Percentiles rank a stretch among this genome's conserved stretches.
Evolutionary conservation across 768 basidiomycete genomes (phyloP).

Genomic region (Phaeotremella fagi): DNA sequence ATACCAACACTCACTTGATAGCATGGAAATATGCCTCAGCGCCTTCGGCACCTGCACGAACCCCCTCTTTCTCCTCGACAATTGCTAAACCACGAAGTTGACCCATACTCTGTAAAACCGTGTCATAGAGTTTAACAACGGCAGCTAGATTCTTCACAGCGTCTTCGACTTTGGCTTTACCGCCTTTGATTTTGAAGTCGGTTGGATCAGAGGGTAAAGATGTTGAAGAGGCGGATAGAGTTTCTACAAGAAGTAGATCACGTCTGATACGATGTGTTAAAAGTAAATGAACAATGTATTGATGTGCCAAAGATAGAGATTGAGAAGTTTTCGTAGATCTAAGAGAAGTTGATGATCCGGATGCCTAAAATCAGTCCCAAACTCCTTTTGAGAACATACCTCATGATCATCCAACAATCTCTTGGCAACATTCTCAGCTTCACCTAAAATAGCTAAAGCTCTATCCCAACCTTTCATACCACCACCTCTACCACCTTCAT

Average conservation of each 20-base stretch:
- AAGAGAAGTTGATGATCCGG: conserved; percentile 28
- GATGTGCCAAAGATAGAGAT: conserved; percentile 63
- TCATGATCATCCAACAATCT: conserved; percentile 79
- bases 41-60: conserved; percentile 72
- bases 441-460: conserved; percentile 74
- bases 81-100: conserved; percentile 78
- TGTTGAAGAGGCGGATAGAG: conserved; percentile 49
- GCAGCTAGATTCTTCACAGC: conserved; percentile 68
- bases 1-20: conserved; percentile 55
- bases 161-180: conserved; percentile 36
- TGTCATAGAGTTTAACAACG: conserved; percentile 77
- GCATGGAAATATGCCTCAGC: conserved; percentile 70
- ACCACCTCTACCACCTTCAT: conserved; percentile 46
- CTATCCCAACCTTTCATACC: conserved; percentile 79
- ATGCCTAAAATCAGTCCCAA: conserved; percentile 46
- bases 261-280: conserved; percentile 81
- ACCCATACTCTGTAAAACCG: conserved; percentile 73
- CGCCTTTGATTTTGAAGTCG: conserved; percentile 23
- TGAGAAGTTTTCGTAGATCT: conserved; percentile 32
- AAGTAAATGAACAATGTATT: conserved; percentile 81
- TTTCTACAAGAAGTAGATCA: conserved; percentile 72
- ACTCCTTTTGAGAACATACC: conserved; percentile 52
- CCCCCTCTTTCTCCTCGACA: conserved; percentile 81
- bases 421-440: conserved; percentile 78
- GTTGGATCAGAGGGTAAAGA: conserved; percentile 22